Conservation (phyloP, 257 asterid genomes). For the Asclepias syriaca region DNA sequence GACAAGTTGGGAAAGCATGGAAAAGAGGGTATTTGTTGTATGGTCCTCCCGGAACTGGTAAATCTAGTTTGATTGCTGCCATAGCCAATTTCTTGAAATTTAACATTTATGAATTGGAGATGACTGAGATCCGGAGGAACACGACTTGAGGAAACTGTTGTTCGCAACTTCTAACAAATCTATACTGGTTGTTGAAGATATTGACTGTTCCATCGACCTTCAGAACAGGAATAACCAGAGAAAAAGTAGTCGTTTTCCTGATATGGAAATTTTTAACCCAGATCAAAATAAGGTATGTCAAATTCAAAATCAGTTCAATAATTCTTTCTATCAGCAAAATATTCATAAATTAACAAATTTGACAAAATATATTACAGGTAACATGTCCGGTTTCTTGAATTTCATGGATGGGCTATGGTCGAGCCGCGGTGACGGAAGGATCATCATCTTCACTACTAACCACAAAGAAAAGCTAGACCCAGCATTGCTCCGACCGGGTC, state of each 20-base stretch:
- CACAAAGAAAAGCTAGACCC: conserved; percentile 62
- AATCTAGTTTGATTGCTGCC: conserved; percentile 75
- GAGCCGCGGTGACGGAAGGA: conserved; percentile 60
- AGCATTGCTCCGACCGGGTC: conserved; percentile 58
- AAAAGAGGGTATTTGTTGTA: conserved; percentile 69
- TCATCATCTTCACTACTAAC: conserved; percentile 64
- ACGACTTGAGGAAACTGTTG: conserved; percentile 44
- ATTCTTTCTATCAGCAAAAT: background rate
- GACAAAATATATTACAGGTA: conserved; percentile 23
- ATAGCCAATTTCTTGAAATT: conserved; percentile 66
- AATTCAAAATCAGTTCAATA: background rate
- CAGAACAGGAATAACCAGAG: conserved; percentile 32
- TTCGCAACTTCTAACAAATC: conserved; percentile 50
- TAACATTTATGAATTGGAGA: conserved; percentile 63
- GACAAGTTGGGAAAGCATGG: conserved; percentile 67
- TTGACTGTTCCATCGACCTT: conserved; percentile 59
- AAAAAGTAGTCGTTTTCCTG: too few species aligned
- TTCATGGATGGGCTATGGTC: conserved; percentile 77
- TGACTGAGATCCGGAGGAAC: conserved; percentile 43
- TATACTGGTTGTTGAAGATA: conserved; percentile 63
- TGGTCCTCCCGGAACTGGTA: conserved; percentile 82
- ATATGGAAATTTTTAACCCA: background rate
- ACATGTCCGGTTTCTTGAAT: conserved; percentile 60
- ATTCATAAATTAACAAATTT: too few species aligned
- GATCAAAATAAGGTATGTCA: conserved; percentile 34